These are phyloP conservation scores for Metschnikowia borealis DNA, from an alignment of 805 yeast species.

Conservation along the genomic window DNA sequence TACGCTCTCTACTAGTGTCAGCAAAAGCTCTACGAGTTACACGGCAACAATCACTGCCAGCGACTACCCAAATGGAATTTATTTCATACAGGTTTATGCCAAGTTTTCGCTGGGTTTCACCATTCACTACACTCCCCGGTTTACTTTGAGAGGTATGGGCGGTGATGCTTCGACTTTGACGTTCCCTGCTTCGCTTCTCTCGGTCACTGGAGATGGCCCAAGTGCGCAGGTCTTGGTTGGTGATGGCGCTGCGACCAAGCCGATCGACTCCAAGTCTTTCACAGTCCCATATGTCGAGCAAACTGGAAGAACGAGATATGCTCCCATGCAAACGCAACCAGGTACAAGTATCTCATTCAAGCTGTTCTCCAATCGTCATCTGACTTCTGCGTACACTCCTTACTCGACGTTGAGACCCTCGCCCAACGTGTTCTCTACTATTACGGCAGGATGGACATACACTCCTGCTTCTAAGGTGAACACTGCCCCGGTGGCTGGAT, in stretches of 20 bases:
- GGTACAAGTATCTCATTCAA: slow-evolving; percentile 62
- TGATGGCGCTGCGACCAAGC: slow-evolving; percentile 14
- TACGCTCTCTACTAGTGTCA: slow-evolving; percentile 22
- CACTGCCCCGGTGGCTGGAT: slow-evolving; percentile 66
- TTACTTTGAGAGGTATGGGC: slow-evolving; percentile 64
- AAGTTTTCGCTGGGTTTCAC: slow-evolving; percentile 43
- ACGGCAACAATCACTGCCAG: slow-evolving; percentile 41
- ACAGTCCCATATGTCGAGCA: slow-evolving; percentile 71
- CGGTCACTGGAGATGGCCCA: slow-evolving; percentile 40
- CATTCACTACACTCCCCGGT: slow-evolving; percentile 65
- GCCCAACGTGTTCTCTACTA: slow-evolving; percentile 56
- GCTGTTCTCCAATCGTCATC: slow-evolving; percentile 60
- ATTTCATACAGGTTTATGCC: slow-evolving; percentile 67
- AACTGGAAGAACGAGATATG: slow-evolving; percentile 73
- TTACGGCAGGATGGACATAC: slow-evolving; percentile 84
- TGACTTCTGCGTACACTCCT: slow-evolving; percentile 60
- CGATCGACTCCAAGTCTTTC: slow-evolving; percentile 46
- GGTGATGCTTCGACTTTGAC: slow-evolving; percentile 54
- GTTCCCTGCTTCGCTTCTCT: slow-evolving; percentile 25
- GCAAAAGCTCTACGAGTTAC: slow-evolving; percentile 27
- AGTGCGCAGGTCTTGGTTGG: slow-evolving; percentile 32
- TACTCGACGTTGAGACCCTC: slow-evolving; percentile 45
- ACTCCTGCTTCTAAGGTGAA: slow-evolving; percentile 60
- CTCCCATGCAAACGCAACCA: slow-evolving; percentile 94
- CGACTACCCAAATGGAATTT: slow-evolving; percentile 60